Percentiles rank a stretch among this genome's conserved stretches.
Conservation (phyloP, 768 basidiomycete genomes). For the Hericium alpestre region DNA sequence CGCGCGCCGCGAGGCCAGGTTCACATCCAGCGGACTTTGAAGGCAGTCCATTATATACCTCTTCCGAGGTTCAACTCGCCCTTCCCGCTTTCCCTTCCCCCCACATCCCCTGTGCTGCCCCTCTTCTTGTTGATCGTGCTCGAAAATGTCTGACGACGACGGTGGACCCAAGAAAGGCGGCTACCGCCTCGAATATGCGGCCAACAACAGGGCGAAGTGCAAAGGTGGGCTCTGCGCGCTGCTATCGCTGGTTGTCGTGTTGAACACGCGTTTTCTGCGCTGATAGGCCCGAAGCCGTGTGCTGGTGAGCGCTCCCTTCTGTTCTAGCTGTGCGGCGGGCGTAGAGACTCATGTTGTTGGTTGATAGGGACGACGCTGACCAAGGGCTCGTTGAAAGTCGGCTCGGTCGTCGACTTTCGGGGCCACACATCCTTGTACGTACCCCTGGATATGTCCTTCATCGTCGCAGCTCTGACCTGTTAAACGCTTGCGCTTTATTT, state of each 20-base stretch:
- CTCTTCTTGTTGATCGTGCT: background rate
- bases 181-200: constrained; percentile 73
- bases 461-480: background rate
- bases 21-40: background rate
- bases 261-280: constrained; percentile 16
- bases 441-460: background rate
- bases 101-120: constrained; percentile 9
- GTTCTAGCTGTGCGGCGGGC: constrained; percentile 1
- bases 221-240: constrained; percentile 43
- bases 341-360: constrained; percentile 13
- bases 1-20: background rate
- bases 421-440: constrained; percentile 60
- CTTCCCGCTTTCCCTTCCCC: constrained; percentile 15
- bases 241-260: constrained; percentile 16
- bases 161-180: constrained; percentile 37
- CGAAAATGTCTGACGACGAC: constrained; percentile 26
- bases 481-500: background rate
- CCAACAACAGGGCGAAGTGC: constrained; percentile 60
- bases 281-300: constrained; percentile 68
- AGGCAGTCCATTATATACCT: background rate
- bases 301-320: constrained; percentile 32
- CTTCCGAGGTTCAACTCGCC: constrained; percentile 4
- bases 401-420: constrained; percentile 61
- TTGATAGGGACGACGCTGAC: constrained; percentile 51
- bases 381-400: constrained; percentile 68